Evolutionary conservation across 768 basidiomycete genomes (phyloP).

Genomic region (Kwoniella sp.): DNA sequence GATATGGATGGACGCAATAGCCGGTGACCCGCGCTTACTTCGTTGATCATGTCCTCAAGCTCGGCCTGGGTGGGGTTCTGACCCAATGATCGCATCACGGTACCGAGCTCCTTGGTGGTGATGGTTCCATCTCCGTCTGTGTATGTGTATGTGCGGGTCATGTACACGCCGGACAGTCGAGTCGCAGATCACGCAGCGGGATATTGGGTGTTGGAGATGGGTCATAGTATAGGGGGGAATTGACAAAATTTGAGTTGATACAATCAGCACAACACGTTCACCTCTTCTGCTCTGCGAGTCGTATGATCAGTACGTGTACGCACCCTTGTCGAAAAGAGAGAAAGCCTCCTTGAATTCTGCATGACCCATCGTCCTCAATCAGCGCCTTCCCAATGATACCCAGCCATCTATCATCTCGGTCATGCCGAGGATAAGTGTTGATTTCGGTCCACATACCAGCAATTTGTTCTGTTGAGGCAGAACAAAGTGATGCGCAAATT

Average conservation of each 20-base stretch:
- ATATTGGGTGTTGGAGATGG: too few species aligned
- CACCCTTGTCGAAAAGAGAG: constrained; percentile 94
- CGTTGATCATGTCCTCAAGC: constrained; percentile 93
- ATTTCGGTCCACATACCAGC: constrained; percentile 68
- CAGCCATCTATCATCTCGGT: background rate
- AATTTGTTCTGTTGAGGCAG: constrained; percentile 83
- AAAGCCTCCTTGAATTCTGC: constrained; percentile 98
- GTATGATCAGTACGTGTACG: too few species aligned
- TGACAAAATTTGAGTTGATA: background rate
- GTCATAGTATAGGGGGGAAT: background rate
- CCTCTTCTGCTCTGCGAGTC: background rate
- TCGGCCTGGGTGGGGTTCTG: constrained; percentile 92
- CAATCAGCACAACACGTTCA: constrained; percentile 7
- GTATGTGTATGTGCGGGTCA: background rate
- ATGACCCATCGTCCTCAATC: too few species aligned
- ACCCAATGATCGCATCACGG: constrained; percentile 88
- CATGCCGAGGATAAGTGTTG: background rate
- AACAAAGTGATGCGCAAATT: constrained; percentile 6
- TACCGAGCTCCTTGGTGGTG: constrained; percentile 85
- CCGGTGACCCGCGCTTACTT: constrained; percentile 55
- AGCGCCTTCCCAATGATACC: too few species aligned
- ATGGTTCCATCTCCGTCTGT: constrained; percentile 90
- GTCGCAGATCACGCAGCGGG: too few species aligned
- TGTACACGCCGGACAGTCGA: background rate
- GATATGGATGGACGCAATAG: background rate